phyloP scores from a whole-genome alignment of 805 yeast genomes.

The Sugiyamaella marilandica region DNA sequence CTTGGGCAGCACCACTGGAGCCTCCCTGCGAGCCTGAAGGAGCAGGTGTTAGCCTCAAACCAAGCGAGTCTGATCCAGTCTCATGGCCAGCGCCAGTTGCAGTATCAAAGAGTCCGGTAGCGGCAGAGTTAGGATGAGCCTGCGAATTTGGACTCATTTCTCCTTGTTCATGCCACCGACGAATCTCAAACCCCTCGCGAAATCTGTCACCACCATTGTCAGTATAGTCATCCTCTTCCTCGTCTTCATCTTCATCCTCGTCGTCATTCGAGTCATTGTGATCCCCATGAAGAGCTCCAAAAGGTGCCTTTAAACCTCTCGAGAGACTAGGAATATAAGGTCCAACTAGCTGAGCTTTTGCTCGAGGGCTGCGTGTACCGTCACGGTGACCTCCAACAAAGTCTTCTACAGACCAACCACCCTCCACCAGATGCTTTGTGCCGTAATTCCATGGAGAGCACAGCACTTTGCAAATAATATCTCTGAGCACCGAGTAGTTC shows the following conservation, averaged over 20 bases:
- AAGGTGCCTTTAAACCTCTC: background rate
- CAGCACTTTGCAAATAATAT: conserved; percentile 53
- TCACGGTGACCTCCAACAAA: background rate
- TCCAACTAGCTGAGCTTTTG: conserved; percentile 11
- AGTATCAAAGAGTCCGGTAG: background rate
- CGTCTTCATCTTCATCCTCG: conserved; percentile 7
- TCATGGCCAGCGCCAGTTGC: background rate
- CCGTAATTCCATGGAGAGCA: conserved; percentile 62
- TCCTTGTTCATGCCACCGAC: background rate
- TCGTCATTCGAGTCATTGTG: background rate
- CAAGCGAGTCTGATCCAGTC: background rate
- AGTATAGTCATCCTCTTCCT: conserved; percentile 1
- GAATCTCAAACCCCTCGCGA: background rate
- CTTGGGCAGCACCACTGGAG: background rate
- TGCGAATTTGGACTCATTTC: background rate
- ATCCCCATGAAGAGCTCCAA: background rate
- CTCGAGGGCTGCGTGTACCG: conserved; percentile 1
- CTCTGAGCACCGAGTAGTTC: conserved; percentile 43
- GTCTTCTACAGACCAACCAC: background rate
- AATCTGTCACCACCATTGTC: conserved; percentile 1
- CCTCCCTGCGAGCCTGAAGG: background rate
- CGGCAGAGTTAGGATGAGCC: background rate
- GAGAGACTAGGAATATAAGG: conserved; percentile 18
- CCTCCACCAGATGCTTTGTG: conserved; percentile 21
- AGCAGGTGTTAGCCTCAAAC: background rate